These are phyloP conservation scores for Pseudevernia furfuracea DNA, from an alignment of 495 filamentous ascomycete genomes.

Conservation along the genomic window DNA sequence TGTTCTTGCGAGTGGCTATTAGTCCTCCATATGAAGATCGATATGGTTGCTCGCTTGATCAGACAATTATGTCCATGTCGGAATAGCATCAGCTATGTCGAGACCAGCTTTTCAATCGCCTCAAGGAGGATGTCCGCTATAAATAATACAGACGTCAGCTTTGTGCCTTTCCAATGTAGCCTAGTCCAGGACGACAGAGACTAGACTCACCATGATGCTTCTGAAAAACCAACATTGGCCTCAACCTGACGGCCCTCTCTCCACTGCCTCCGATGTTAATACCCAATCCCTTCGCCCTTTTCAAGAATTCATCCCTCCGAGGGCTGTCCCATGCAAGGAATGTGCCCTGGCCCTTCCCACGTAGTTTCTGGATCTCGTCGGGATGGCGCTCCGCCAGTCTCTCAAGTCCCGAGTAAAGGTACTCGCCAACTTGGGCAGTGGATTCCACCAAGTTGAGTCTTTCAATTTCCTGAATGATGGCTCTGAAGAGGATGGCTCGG, in stretches of 20 bases:
- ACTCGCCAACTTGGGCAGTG: constrained; percentile 74
- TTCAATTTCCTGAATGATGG: constrained; percentile 86
- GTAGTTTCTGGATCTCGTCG: constrained; percentile 75
- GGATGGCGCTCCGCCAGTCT: constrained; percentile 67
- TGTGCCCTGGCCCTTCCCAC: constrained; percentile 90
- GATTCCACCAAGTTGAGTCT: constrained; percentile 69
- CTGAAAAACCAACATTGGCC: constrained; percentile 96
- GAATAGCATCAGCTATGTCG: constrained; percentile 36
- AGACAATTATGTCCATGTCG: not conserved
- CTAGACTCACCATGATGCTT: constrained; percentile 68
- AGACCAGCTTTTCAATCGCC: constrained; percentile 68
- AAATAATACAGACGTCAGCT: constrained; percentile 26
- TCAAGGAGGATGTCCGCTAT: constrained; percentile 57
- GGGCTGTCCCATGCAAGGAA: constrained; percentile 96
- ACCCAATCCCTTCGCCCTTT: constrained; percentile 70
- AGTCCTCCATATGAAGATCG: not conserved
- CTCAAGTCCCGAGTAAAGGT: constrained; percentile 68
- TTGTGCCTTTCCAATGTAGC: not conserved
- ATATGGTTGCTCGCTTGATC: not conserved
- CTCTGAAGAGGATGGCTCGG: constrained; percentile 81
- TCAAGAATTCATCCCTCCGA: constrained; percentile 74
- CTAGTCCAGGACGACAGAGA: constrained; percentile 15
- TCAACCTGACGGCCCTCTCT: constrained; percentile 66
- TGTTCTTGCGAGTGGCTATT: not conserved
- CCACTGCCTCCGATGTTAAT: constrained; percentile 93